Conservation (phyloP, 2,329 filamentous ascomycete genomes). For the Ophiostoma ulmi region DNA sequence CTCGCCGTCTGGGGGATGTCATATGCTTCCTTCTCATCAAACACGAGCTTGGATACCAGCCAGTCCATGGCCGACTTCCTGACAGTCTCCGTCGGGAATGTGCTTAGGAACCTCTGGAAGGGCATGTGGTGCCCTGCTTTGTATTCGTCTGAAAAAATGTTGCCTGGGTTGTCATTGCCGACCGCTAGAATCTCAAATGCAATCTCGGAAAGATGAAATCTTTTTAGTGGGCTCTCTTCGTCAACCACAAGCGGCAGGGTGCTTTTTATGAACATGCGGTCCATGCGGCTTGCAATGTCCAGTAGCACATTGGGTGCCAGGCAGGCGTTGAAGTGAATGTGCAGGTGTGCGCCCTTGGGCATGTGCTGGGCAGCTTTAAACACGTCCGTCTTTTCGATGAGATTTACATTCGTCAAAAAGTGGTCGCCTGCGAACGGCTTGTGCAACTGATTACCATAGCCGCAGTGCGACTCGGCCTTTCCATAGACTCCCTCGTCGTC, state of each 20-base stretch:
- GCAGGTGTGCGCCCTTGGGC: slow-evolving; percentile 68
- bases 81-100: slow-evolving; percentile 32
- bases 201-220: slow-evolving; percentile 53
- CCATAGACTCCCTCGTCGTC: slow-evolving; percentile 40
- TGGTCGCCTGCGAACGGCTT: slow-evolving; percentile 49
- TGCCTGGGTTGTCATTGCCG: slow-evolving; percentile 33
- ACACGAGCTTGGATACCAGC: slow-evolving; percentile 58
- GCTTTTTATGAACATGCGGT: slow-evolving; percentile 66
- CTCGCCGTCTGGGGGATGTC: slow-evolving; percentile 44
- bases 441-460: slow-evolving; percentile 43
- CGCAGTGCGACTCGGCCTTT: slow-evolving; percentile 32
- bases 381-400: slow-evolving; percentile 53
- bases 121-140: slow-evolving; percentile 38
- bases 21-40: slow-evolving; percentile 57
- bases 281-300: slow-evolving; percentile 48
- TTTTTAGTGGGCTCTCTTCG: slow-evolving; percentile 25
- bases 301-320: slow-evolving; percentile 57
- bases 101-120: slow-evolving; percentile 40
- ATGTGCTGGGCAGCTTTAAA: slow-evolving; percentile 52
- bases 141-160: slow-evolving; percentile 50
- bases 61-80: slow-evolving; percentile 42
- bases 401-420: slow-evolving; percentile 51
- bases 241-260: slow-evolving; percentile 44
- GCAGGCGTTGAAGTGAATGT: slow-evolving; percentile 75
- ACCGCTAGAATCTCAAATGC: slow-evolving; percentile 52